phyloP scores from a whole-genome alignment of 257 asterid genomes.

The Rehmannia glutinosa region DNA sequence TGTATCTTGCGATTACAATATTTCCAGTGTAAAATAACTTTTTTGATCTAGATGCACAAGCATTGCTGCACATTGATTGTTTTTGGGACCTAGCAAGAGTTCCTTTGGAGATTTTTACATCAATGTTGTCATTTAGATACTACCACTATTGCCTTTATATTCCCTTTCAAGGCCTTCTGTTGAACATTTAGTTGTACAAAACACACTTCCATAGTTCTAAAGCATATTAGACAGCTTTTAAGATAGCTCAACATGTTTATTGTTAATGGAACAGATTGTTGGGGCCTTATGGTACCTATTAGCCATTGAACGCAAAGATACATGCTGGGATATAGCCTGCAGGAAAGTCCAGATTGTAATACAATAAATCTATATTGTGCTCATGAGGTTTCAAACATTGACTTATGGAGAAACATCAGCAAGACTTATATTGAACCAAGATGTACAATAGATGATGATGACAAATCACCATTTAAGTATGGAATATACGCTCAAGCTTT shows the following conservation, averaged over 20 bases:
- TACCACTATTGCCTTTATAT: not conserved
- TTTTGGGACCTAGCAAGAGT: too few relatives aligned
- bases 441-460: conserved; percentile 44
- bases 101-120: too few relatives aligned
- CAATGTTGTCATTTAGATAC: too few relatives aligned
- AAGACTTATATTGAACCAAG: conserved; percentile 45
- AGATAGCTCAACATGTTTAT: not conserved
- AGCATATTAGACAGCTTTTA: not conserved
- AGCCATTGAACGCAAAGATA: conserved; percentile 80
- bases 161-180: not conserved
- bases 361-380: conserved; percentile 53
- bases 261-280: conserved; percentile 50
- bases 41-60: too few relatives aligned
- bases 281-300: conserved; percentile 94
- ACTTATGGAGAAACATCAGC: conserved; percentile 57
- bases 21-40: too few relatives aligned
- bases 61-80: too few relatives aligned
- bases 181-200: not conserved
- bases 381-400: conserved; percentile 39
- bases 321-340: conserved; percentile 90
- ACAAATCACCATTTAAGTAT: conserved; percentile 42
- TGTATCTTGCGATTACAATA: too few relatives aligned
- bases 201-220: not conserved
- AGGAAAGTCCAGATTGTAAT: conserved; percentile 37
- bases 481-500: conserved; percentile 81